Percentiles rank a stretch among this genome's conserved stretches.
phyloP scores from a whole-genome alignment of 108 stramenopile genomes.

The Thalassiosira profunda region DNA sequence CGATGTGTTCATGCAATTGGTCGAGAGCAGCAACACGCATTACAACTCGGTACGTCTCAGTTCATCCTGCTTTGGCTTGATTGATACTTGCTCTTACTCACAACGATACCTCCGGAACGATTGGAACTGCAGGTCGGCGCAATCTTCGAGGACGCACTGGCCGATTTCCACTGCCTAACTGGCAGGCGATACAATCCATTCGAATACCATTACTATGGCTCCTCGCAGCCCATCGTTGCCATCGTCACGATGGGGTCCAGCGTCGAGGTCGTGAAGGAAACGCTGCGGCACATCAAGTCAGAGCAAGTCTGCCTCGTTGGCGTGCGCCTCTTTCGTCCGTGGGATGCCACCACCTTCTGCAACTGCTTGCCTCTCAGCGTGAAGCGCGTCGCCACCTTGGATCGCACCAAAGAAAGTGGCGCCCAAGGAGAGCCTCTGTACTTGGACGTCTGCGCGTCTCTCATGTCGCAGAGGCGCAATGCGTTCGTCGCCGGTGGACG shows the following conservation, averaged over 20 bases:
- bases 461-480: conserved; percentile 47
- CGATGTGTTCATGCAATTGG: conserved; percentile 74
- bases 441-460: conserved; percentile 71
- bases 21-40: conserved; percentile 61
- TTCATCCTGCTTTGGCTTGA: not conserved
- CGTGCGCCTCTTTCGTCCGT: conserved; percentile 65
- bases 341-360: conserved; percentile 46
- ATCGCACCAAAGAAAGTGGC: conserved; percentile 67
- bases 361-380: conserved; percentile 42
- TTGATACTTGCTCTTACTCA: not conserved
- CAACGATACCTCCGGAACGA: not conserved
- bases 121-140: conserved; percentile 14
- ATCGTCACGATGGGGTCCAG: conserved; percentile 70
- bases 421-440: conserved; percentile 71
- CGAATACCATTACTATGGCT: conserved; percentile 65
- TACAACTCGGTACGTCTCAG: conserved; percentile 36
- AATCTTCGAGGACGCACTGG: conserved; percentile 48
- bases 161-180: conserved; percentile 43
- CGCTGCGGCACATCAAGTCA: conserved; percentile 47
- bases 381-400: conserved; percentile 57
- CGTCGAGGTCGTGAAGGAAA: conserved; percentile 60
- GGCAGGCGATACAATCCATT: conserved; percentile 55
- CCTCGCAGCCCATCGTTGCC: conserved; percentile 50
- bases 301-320: conserved; percentile 60
- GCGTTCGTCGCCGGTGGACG: conserved; percentile 63